Conservation (phyloP, 345 rosid species). For the Mercurialis annua region DNA sequence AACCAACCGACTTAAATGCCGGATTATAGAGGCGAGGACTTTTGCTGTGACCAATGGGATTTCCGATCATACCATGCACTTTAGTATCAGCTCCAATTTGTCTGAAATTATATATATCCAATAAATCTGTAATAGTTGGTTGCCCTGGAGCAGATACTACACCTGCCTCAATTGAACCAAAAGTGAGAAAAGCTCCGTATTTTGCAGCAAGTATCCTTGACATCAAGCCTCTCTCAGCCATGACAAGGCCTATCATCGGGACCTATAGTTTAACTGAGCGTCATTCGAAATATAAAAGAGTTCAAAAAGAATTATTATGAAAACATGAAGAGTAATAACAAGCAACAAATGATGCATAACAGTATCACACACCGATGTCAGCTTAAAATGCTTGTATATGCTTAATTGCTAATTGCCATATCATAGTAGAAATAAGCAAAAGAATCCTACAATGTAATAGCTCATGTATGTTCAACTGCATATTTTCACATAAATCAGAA, state of each 20-base stretch:
- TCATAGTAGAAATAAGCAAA: background rate
- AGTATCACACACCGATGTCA: background rate
- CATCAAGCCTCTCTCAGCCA: slow-evolving; percentile 62
- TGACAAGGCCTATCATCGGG: slow-evolving; percentile 52
- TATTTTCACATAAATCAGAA: no score
- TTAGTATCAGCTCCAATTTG: slow-evolving; percentile 51
- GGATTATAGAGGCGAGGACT: slow-evolving; percentile 55
- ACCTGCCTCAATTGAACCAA: slow-evolving; percentile 50
- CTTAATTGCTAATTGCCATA: background rate
- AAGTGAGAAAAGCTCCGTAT: slow-evolving; percentile 58
- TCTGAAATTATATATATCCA: slow-evolving; percentile 52
- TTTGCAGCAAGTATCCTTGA: slow-evolving; percentile 57
- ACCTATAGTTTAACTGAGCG: slow-evolving; percentile 34
- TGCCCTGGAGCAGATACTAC: slow-evolving; percentile 56
- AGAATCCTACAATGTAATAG: background rate
- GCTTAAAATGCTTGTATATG: background rate
- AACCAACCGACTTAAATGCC: slow-evolving; percentile 45
- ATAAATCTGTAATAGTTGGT: slow-evolving; percentile 46
- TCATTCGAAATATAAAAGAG: slow-evolving; percentile 7
- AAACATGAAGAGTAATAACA: background rate
- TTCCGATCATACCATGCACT: slow-evolving; percentile 65
- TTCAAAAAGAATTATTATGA: background rate
- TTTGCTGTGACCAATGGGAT: slow-evolving; percentile 65
- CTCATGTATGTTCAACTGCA: no score
- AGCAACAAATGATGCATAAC: background rate